Evolutionary conservation across 306 rosid genomes (phyloP).

Genomic region (Lithocarpus polystachyus): DNA sequence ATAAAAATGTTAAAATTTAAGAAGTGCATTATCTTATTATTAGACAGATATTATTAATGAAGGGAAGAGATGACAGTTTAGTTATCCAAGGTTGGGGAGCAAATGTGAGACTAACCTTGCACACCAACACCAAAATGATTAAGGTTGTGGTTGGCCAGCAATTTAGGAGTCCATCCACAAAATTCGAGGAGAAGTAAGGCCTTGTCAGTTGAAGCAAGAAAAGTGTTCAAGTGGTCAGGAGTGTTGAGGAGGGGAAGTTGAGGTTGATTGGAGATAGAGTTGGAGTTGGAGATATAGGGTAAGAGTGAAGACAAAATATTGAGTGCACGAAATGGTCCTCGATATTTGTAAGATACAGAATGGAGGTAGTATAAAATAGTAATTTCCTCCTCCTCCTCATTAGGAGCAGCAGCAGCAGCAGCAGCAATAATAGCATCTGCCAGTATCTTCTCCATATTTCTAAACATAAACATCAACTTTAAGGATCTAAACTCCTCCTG

Average conservation of each 20-base stretch:
- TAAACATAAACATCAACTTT: constrained; percentile 55
- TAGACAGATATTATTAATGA: no score
- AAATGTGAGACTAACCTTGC: constrained; percentile 38
- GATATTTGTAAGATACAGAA: constrained; percentile 66
- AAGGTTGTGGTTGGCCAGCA: constrained; percentile 40
- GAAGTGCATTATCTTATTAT: no score
- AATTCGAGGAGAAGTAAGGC: constrained; percentile 73
- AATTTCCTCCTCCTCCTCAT: constrained; percentile 30
- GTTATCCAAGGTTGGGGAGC: neutral
- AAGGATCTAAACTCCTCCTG: constrained; percentile 44
- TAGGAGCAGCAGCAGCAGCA: neutral
- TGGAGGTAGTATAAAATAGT: constrained; percentile 54
- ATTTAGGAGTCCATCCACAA: constrained; percentile 74
- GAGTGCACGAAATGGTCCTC: constrained; percentile 57
- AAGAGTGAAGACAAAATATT: constrained; percentile 49
- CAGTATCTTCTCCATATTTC: constrained; percentile 53
- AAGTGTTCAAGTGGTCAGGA: constrained; percentile 40
- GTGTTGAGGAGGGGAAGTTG: constrained; percentile 54
- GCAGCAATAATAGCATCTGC: constrained; percentile 62
- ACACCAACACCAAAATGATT: constrained; percentile 40
- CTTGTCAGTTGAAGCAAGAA: constrained; percentile 67
- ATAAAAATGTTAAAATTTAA: no score
- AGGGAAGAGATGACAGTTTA: neutral
- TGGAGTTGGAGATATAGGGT: constrained; percentile 25
- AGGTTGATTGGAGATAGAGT: no score